Percentiles rank a stretch among this genome's conserved stretches.
Evolutionary conservation across 2,329 filamentous ascomycete genomes (phyloP).

Genomic region (Claviceps monticola): DNA sequence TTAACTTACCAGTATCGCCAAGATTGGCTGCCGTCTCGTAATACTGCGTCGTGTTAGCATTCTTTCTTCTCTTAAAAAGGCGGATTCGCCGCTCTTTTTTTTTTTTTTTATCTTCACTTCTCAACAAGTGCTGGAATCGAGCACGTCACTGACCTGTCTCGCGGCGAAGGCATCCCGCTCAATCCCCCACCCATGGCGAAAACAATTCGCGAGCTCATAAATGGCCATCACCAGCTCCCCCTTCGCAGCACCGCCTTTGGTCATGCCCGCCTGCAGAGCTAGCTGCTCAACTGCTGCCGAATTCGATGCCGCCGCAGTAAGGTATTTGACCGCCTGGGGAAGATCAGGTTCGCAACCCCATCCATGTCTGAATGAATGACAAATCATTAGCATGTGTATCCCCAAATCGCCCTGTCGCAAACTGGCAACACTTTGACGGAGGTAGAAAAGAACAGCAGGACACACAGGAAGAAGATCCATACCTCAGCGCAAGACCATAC

Average conservation of each 20-base stretch:
- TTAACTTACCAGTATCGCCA: slow-evolving; percentile 62
- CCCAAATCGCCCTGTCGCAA: neutral
- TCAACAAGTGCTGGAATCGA: neutral
- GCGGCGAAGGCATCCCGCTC: slow-evolving; percentile 76
- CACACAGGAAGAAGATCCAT: slow-evolving; percentile 22
- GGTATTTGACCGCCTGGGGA: slow-evolving; percentile 62
- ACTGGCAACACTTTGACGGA: slow-evolving; percentile 4
- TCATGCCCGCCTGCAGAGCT: slow-evolving; percentile 74
- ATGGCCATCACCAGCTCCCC: slow-evolving; percentile 93
- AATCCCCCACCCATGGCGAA: slow-evolving; percentile 90
- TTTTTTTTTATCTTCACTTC: neutral
- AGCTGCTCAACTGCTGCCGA: slow-evolving; percentile 75
- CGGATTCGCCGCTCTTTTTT: slow-evolving; percentile 8
- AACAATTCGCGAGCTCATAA: slow-evolving; percentile 85
- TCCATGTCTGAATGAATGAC: slow-evolving; percentile 51
- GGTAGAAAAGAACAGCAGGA: slow-evolving; percentile 2
- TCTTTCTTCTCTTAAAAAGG: slow-evolving; percentile 10
- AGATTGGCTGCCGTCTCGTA: slow-evolving; percentile 96
- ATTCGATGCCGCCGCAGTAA: slow-evolving; percentile 80
- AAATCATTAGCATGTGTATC: neutral
- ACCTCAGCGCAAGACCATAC: slow-evolving; percentile 83
- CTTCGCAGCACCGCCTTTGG: slow-evolving; percentile 88
- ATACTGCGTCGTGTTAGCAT: slow-evolving; percentile 42
- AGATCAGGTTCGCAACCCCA: slow-evolving; percentile 75
- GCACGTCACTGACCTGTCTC: slow-evolving; percentile 43